Evolutionary conservation across 805 yeast genomes (phyloP).

Genomic region (Ogataea minuta): DNA sequence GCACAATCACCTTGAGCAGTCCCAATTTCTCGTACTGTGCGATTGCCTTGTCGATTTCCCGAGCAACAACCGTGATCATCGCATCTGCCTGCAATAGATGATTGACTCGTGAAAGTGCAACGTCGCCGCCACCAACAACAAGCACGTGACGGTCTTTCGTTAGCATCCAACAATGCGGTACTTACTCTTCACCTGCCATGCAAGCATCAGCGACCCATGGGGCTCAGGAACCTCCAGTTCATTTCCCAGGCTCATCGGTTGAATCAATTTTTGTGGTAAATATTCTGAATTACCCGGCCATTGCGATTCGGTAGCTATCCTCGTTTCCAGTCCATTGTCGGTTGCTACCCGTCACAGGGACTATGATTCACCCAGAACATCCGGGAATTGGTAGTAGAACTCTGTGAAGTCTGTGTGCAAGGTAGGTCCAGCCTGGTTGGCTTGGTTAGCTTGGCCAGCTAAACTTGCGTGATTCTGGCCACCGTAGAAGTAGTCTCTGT

Average conservation of each 20-base stretch:
- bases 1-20: slow-evolving; percentile 39
- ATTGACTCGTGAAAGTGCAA: slow-evolving; percentile 66
- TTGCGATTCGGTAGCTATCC: no score
- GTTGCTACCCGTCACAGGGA: background rate
- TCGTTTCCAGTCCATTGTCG: background rate
- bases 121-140: slow-evolving; percentile 78
- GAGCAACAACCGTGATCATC: slow-evolving; percentile 61
- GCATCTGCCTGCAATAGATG: slow-evolving; percentile 72
- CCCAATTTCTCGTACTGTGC: slow-evolving; percentile 38
- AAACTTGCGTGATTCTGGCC: background rate
- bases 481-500: background rate
- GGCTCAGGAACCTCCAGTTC: slow-evolving; percentile 30
- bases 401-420: background rate
- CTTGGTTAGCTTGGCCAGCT: no score
- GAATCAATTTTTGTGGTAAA: background rate
- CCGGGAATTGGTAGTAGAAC: slow-evolving; percentile 7
- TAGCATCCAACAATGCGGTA: slow-evolving; percentile 1
- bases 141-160: slow-evolving; percentile 52
- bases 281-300: slow-evolving; percentile 7
- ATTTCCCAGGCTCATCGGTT: background rate
- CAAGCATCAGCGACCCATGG: slow-evolving; percentile 59
- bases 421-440: no score
- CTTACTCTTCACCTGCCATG: slow-evolving; percentile 68
- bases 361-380: slow-evolving; percentile 2
- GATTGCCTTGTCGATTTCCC: slow-evolving; percentile 37